These are phyloP conservation scores for Elaeis oleifera DNA, from an alignment of 202 grass and related monocot genomes.

Conservation along the genomic window DNA sequence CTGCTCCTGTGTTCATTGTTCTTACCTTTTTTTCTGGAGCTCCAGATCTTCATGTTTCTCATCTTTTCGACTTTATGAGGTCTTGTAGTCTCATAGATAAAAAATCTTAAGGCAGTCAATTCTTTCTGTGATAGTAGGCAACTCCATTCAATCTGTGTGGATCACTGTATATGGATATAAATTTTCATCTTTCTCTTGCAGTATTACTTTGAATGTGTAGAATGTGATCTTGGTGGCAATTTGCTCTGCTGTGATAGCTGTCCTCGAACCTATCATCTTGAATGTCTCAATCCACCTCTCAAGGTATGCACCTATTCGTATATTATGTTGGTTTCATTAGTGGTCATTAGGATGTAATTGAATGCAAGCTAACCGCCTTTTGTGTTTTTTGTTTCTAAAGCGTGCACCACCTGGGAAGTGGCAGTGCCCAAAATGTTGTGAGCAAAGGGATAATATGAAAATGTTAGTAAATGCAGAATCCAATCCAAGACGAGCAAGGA, in stretches of 20 bases:
- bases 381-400: conserved; percentile 40
- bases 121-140: background rate
- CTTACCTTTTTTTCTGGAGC: too few species aligned
- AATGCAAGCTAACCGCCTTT: background rate
- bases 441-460: conserved; percentile 47
- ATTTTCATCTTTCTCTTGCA: conserved; percentile 17
- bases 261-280: conserved; percentile 89
- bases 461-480: conserved; percentile 33
- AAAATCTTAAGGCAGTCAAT: too few species aligned
- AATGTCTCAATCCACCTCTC: conserved; percentile 85
- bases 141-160: background rate
- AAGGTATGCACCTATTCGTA: conserved; percentile 36
- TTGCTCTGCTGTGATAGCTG: conserved; percentile 96
- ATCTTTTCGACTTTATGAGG: too few species aligned
- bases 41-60: too few species aligned
- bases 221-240: conserved; percentile 90
- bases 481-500: conserved; percentile 60
- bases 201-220: conserved; percentile 92
- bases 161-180: background rate
- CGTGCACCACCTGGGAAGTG: conserved; percentile 71
- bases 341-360: background rate
- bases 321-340: background rate
- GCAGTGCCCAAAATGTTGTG: conserved; percentile 75
- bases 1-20: too few species aligned
- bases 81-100: too few species aligned